Evolutionary conservation across 2,329 filamentous ascomycete genomes (phyloP).

Genomic region (Calonectria pteridis): DNA sequence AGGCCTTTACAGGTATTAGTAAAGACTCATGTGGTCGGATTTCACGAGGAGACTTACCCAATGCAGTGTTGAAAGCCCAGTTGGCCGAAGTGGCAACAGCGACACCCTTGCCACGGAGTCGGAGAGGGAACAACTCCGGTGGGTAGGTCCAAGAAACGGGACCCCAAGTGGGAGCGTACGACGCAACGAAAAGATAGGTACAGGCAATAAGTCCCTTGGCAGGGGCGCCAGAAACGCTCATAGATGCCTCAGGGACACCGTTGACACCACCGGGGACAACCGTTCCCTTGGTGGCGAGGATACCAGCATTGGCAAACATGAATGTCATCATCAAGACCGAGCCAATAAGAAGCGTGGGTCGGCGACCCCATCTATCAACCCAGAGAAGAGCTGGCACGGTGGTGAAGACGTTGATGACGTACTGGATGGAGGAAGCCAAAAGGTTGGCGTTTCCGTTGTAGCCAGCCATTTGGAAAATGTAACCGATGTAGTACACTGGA

Average conservation of each 20-base stretch:
- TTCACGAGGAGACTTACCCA: constrained; percentile 41
- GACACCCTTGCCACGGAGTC: constrained; percentile 64
- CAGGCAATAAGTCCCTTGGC: constrained; percentile 75
- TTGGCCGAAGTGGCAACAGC: constrained; percentile 61
- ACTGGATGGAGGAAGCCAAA: constrained; percentile 68
- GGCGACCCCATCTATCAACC: constrained; percentile 82
- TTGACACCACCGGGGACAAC: constrained; percentile 58
- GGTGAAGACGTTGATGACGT: constrained; percentile 84
- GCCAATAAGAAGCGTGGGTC: constrained; percentile 75
- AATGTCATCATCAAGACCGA: constrained; percentile 74
- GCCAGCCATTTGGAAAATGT: constrained; percentile 55
- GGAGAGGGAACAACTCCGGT: constrained; percentile 65
- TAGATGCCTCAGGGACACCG: constrained; percentile 60
- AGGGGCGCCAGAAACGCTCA: constrained; percentile 58
- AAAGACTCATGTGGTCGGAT: background rate
- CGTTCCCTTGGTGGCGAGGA: constrained; percentile 62
- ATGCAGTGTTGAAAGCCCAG: constrained; percentile 56
- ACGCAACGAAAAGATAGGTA: constrained; percentile 74
- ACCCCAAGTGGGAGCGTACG: constrained; percentile 59
- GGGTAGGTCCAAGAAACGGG: constrained; percentile 68
- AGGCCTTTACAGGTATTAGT: background rate
- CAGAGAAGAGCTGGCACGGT: constrained; percentile 81
- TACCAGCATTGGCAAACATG: constrained; percentile 66
- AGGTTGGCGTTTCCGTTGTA: constrained; percentile 62
- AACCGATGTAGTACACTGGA: constrained; percentile 71